Base-by-base conservation (phyloP, 495 filamentous ascomycete species). In the Penicillium herquei region DNA sequence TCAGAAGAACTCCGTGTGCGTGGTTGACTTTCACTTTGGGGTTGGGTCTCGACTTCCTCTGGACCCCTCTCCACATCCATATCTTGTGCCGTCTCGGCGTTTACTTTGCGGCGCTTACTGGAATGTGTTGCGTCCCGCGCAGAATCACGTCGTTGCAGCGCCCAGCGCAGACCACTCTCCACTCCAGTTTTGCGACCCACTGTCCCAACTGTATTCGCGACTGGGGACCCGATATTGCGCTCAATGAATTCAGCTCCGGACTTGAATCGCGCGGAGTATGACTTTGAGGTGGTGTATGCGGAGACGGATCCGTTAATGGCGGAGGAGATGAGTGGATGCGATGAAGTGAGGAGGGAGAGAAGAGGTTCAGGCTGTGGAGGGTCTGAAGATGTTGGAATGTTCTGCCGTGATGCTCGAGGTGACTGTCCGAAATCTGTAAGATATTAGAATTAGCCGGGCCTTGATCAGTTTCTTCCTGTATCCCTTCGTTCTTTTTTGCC, bases 191-290 rank as follows among this genome's bases (percentile, higher is more conserved):
- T 84, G 4, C 89, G 82, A 14, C 89, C 85, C 6, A 96, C 87
- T 2, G 80, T 87, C n/a, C 86, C 84, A 2, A 96, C 88, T 1
- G 88, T 91, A 62, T 86, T 91, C 44, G 86, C 89, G 32, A 96
- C 83, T 3, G 90, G 91, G 1, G 85, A 86, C 5, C 83, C 84
- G 35, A 96, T 85, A 59, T 84, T 90, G 35, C 87, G 85, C 69
- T 96, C 92, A 31, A 96, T 83, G 58, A 91, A 88, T 63, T 96
- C 90, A 39, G 89, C 91, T 57, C 89, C 81, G 39, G 87, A 86
- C 62, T 87, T 90, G 71, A 96, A 87, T 3, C 88, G 82, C 0
- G 92, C 90, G 6, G 89, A 91, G 65, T 94, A 94, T 21, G 88
- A 88, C 69, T 98, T 96, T 14, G 88, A 88, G 5, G 79, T 84